phyloP scores from a whole-genome alignment of 345 rosid species.

The Eucalyptus erythrocorys region DNA sequence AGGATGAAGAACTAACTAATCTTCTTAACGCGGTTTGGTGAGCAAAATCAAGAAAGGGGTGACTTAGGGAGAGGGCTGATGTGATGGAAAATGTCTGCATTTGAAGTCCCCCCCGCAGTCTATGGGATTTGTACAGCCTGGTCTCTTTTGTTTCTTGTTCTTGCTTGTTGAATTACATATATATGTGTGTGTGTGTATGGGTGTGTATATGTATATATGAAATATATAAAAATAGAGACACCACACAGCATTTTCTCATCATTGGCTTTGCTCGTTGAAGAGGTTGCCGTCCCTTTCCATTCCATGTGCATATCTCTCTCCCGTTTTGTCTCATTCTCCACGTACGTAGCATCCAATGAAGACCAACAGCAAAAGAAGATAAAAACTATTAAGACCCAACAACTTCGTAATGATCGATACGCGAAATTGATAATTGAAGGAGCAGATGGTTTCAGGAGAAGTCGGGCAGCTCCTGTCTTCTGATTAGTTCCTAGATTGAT shows the following conservation, averaged over 20 bases:
- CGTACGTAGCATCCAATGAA: not conserved
- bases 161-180: not conserved
- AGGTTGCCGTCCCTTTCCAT: not conserved
- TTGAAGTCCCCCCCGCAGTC: slow-evolving; percentile 16
- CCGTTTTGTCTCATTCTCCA: not conserved
- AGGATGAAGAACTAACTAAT: not conserved
- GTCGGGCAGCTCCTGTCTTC: not conserved
- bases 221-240: not conserved
- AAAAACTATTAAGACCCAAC: not conserved
- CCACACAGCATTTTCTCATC: not conserved
- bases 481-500: not conserved
- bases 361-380: not conserved
- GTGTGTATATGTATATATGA: not conserved
- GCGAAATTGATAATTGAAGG: not conserved
- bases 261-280: not conserved
- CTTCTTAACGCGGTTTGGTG: slow-evolving; percentile 21
- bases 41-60: not conserved
- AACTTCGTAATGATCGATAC: not conserved
- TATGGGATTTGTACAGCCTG: slow-evolving; percentile 29
- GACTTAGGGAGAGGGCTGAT: not conserved
- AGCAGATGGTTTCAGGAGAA: not conserved
- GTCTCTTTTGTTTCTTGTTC: not conserved
- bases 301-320: not conserved
- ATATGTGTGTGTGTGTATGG: not conserved
- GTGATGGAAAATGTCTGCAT: not conserved